phyloP scores from a whole-genome alignment of 1,284 basidiomycete genomes.

The Flammula alnicola region DNA sequence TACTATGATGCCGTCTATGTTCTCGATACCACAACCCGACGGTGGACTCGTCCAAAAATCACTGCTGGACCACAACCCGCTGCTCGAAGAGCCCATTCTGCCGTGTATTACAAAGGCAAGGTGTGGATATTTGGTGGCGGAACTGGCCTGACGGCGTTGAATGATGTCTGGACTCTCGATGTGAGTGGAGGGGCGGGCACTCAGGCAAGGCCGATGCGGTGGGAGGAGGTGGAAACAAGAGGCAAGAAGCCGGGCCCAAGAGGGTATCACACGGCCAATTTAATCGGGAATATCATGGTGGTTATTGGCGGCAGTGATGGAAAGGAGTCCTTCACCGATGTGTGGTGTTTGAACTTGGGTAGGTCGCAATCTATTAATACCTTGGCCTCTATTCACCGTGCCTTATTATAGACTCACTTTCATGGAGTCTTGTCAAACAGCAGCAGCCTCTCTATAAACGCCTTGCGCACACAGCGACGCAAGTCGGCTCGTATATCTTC shows the following conservation, averaged over 20 bases:
- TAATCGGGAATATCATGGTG: slow-evolving; percentile 85
- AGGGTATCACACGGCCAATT: slow-evolving; percentile 90
- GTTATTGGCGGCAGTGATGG: slow-evolving; percentile 84
- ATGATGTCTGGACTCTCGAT: slow-evolving; percentile 90
- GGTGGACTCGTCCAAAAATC: slow-evolving; percentile 64
- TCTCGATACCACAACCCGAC: slow-evolving; percentile 77
- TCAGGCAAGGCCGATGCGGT: slow-evolving; percentile 54
- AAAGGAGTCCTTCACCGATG: slow-evolving; percentile 81
- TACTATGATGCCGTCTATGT: slow-evolving; percentile 83
- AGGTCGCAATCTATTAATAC: slow-evolving; percentile 32
- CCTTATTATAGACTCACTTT: slow-evolving; percentile 58
- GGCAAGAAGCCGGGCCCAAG: slow-evolving; percentile 67
- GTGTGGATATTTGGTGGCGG: slow-evolving; percentile 93
- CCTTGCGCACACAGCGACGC: slow-evolving; percentile 86
- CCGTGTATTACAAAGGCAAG: slow-evolving; percentile 74
- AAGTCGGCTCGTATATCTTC: slow-evolving; percentile 93
- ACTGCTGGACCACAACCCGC: slow-evolving; percentile 50
- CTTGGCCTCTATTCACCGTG: neutral
- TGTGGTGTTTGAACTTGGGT: slow-evolving; percentile 89
- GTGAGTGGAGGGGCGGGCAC: slow-evolving; percentile 39
- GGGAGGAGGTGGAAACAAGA: slow-evolving; percentile 62
- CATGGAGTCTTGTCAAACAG: slow-evolving; percentile 71
- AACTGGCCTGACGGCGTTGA: slow-evolving; percentile 86
- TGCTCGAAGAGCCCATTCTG: slow-evolving; percentile 86
- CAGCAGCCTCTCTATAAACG: slow-evolving; percentile 65